Base-by-base conservation (phyloP, 192 early-diverging fungal genomes). In the Podila clonocystis region DNA sequence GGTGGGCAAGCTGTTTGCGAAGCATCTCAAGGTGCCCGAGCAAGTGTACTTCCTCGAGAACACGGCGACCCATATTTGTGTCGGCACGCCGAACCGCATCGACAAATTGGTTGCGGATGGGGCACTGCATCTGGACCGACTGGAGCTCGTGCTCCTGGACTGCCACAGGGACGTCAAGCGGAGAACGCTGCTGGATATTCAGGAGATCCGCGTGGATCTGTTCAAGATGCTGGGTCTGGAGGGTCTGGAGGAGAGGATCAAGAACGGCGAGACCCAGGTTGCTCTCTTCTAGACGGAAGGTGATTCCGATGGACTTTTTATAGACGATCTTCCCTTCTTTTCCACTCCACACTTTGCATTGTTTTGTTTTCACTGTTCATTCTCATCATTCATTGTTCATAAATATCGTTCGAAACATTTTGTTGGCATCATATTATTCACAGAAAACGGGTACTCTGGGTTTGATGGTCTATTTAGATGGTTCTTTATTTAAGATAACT, bases 1-100 rank as follows among this genome's bases (percentile, higher is more conserved):
- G 65, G 79, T 93, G 29, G 91, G 83, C 26, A 95, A 95, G 84
- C 74, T 95, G 55, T 95, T 95, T 80, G 91, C 93, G 2, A 89
- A 91, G 57, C 94, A 95, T 75, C 74, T 95, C 77, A 95, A 95
- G 70, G 75, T 94, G 2, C 66, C 87, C 33, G 93, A 95, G 50
- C 94, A 95, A 70, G 78, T 89, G 15, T 69, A 85, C 58, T 83
- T 86, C 50, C 73, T 93, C 58, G 63, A 85, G 29, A 82, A 84
- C 11, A 74, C 87, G 1, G 52, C 73, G 1, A 82, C 89, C 52
- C 89, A 89, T 67, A 74, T 95, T 50, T 91, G 82, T 26, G 91
- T 95, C 2, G 94, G 94, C 12, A 93, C 94, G 9, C 89, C 94
- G 15, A 86, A 86, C 67, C 84, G 94, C 22, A 64, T 95, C 9